A percentile compares a stretch with the other conserved stretches of the same genome.
phyloP scores from a whole-genome alignment of 2,329 filamentous ascomycete genomes.

The Shiraia sp. region DNA sequence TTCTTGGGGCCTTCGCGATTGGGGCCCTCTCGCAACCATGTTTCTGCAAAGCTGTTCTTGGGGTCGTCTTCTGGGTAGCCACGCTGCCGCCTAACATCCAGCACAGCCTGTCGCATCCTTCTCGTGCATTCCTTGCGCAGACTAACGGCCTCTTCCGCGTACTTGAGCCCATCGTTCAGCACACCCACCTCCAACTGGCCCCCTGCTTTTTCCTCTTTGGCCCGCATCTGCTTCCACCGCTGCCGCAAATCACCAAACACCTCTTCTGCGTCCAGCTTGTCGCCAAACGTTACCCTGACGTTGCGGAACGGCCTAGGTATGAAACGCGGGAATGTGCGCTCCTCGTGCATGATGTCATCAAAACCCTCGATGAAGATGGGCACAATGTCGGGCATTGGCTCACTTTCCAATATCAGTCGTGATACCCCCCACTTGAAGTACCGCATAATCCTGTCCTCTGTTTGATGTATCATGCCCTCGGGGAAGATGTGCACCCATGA shows the following conservation, averaged over 20 bases:
- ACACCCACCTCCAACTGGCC: slow-evolving; percentile 57
- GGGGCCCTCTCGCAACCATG: slow-evolving; percentile 67
- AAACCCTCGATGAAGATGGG: slow-evolving; percentile 95
- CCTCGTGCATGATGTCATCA: slow-evolving; percentile 85
- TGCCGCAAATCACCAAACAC: slow-evolving; percentile 77
- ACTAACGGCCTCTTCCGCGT: slow-evolving; percentile 73
- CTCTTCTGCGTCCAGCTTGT: slow-evolving; percentile 71
- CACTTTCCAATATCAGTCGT: slow-evolving; percentile 84
- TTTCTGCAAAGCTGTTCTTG: slow-evolving; percentile 75
- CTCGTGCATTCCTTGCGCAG: slow-evolving; percentile 79
- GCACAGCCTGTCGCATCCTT: slow-evolving; percentile 76
- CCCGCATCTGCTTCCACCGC: slow-evolving; percentile 72
- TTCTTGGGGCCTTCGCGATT: slow-evolving; percentile 61
- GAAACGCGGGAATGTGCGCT: slow-evolving; percentile 76
- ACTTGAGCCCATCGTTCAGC: slow-evolving; percentile 66
- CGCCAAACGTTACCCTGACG: slow-evolving; percentile 77
- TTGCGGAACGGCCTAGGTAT: slow-evolving; percentile 74
- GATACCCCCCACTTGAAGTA: slow-evolving; percentile 99
- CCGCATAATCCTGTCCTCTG: slow-evolving; percentile 75
- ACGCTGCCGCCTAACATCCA: slow-evolving; percentile 72
- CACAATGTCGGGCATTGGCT: slow-evolving; percentile 83
- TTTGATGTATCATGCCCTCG: slow-evolving; percentile 92
- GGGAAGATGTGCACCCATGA: slow-evolving; percentile 96
- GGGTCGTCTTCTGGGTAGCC: slow-evolving; percentile 82
- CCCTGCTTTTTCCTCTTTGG: slow-evolving; percentile 53